Evolutionary conservation across 2,329 filamentous ascomycete genomes (phyloP), one percentile per base, ranked within the genome.

Genomic region (Aspergillus sp.): DNA sequence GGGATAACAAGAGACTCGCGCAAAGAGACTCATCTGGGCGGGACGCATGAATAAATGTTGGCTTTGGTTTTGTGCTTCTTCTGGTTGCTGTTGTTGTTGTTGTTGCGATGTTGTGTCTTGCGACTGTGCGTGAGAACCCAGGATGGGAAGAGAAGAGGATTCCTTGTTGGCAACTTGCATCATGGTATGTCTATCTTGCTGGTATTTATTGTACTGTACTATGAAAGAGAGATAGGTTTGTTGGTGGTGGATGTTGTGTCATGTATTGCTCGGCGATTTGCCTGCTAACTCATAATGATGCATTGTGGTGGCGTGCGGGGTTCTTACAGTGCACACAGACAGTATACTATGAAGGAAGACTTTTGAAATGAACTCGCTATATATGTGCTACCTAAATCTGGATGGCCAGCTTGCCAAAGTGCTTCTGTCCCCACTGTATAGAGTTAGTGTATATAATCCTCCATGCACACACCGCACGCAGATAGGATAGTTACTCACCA

Each of bases 1-100:
- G 8, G 90, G 90, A 58, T 81, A 83, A 49, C 75, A 80, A 4
- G 74, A 76, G 9, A 85, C 65, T 51, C 74, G 72, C 26, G 78
- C 74, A 59, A 76, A 77, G 65, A 77, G 60, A 57, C 64, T 67
- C 67, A 70, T 74, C 50, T 73, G 67, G 1, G 62, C 64, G 8
- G 66, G 59, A 8, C 63, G 57, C 40, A 60, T 57, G 51, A 70
- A 68, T 32, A 9, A 9, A 43, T 57, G 60, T 39, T 4, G 58
- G 60, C 9, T 28, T 6, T 7, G 19, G 41, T 35, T 34, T 19
- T 19, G 19, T 19, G 19, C 19, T 19, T 19, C 19, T 19, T 19
- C 19, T 19, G 19, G 27, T 9, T 42, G 29, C 35, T 45, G 42
- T 7, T 45, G 29, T 7, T 39, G 7, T 10, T 27, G 34, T 6